These are phyloP conservation scores for Phellopilus nigrolimitatus DNA, from an alignment of 1,284 basidiomycete species.

Conservation along the genomic window DNA sequence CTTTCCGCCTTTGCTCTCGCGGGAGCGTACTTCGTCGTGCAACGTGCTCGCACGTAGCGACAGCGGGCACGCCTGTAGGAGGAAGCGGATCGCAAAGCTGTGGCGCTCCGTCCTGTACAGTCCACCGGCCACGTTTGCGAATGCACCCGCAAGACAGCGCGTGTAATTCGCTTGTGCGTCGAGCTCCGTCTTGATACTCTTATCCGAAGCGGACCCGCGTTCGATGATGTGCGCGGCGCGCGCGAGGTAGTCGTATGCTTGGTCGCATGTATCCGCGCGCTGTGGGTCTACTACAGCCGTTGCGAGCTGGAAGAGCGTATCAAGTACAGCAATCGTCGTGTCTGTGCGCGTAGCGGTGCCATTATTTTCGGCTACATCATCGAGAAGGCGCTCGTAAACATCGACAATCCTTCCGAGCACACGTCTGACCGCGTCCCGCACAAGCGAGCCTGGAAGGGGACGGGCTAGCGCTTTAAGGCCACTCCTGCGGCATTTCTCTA, in stretches of 20 bases:
- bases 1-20: conserved; percentile 11
- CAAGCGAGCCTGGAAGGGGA: not conserved
- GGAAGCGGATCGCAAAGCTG: conserved; percentile 59
- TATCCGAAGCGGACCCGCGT: conserved; percentile 20
- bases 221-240: conserved; percentile 37
- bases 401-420: conserved; percentile 17
- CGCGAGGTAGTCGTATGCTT: conserved; percentile 44
- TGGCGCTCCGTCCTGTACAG: conserved; percentile 58
- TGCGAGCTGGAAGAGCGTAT: conserved; percentile 58
- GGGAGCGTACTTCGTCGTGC: not conserved
- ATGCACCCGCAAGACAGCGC: conserved; percentile 64
- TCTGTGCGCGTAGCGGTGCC: too few species aligned
- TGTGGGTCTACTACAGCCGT: conserved; percentile 40
- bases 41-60: conserved; percentile 43
- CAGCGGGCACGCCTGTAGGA: conserved; percentile 53
- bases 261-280: conserved; percentile 48
- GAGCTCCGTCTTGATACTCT: too few species aligned
- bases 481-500: conserved; percentile 54
- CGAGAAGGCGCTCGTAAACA: conserved; percentile 27
- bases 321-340: conserved; percentile 40
- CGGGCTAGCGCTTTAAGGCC: conserved; percentile 37
- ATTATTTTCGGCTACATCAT: too few species aligned
- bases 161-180: conserved; percentile 45
- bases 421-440: conserved; percentile 7
- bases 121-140: conserved; percentile 58